These are phyloP conservation scores for Aspergillus glaucus DNA, from an alignment of 2,329 filamentous ascomycete genomes.

Conservation along the genomic window DNA sequence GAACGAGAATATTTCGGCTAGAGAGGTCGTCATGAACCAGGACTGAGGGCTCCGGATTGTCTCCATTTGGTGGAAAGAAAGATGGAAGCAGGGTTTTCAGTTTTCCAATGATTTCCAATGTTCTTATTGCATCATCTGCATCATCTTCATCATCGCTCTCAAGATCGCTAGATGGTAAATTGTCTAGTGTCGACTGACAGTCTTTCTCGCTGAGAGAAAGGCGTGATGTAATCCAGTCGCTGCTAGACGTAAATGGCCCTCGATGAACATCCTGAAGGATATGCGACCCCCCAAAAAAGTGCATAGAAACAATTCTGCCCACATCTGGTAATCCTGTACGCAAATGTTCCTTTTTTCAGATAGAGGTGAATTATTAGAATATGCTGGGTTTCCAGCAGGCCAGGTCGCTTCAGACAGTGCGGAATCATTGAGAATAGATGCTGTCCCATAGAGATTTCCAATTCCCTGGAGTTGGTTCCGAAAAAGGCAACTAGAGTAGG, in stretches of 20 bases:
- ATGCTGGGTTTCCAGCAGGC: constrained; percentile 2
- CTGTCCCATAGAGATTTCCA: constrained; percentile 5
- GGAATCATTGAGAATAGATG: constrained; percentile 1
- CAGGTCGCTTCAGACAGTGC: not conserved
- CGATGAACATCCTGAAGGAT: constrained; percentile 7
- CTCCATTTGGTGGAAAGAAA: constrained; percentile 2
- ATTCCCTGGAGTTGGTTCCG: constrained; percentile 9
- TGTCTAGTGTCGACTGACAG: constrained; percentile 4
- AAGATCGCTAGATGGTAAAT: constrained; percentile 4
- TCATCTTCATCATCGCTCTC: constrained; percentile 9
- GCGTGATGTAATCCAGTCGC: constrained; percentile 9
- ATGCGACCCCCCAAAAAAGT: constrained; percentile 10
- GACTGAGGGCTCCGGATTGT: constrained; percentile 6
- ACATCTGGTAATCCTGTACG: not conserved
- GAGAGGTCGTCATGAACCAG: constrained; percentile 10
- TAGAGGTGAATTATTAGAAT: constrained; percentile 1
- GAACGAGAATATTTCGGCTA: constrained; percentile 11
- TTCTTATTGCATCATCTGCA: constrained; percentile 7
- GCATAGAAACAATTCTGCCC: constrained; percentile 11
- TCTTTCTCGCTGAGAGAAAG: constrained; percentile 7
- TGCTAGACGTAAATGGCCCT: constrained; percentile 10
- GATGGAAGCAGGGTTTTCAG: constrained; percentile 5
- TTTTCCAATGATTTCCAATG: constrained; percentile 4
- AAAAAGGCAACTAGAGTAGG: constrained; percentile 1
- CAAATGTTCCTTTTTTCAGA: constrained; percentile 1